Base-by-base conservation (phyloP, 208 protist genomes). In the Wallacemonas collosoma region DNA sequence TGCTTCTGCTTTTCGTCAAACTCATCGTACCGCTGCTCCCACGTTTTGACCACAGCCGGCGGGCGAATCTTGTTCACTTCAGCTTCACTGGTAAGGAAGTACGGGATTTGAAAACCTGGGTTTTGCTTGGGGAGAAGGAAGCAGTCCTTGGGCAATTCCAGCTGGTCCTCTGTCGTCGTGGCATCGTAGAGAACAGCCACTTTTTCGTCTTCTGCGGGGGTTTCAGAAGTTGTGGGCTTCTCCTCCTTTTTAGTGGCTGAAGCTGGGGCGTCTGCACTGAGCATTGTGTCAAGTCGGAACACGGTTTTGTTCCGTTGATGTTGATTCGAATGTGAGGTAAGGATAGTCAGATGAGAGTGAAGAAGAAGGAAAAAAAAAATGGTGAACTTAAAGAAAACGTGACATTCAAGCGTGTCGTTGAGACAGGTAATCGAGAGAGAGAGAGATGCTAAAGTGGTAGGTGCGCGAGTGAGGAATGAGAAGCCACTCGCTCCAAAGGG, bases 81-180 rank as follows among this genome's bases (percentile, higher is more conserved):
- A 67, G 75, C 75, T 48, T 82, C 78, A 11, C 75, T 85, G 50
- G 80, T 79, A 47, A 95, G 69, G 71, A 85, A 95, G 75, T 88
- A 92, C 8, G 90, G 90, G 48, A 93, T 88, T 68, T 92, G 86
- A 53, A 95, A 93, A 15, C 79, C 88, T 11, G 70, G 73, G 79
- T 95, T 95, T 69, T 92, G 88, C 58, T 79, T 83, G 4, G 76
- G 76, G n/a, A 90, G 72, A 4, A 95, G 62, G 61, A 95, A 95
- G 72, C 77, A 85, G 41, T 93, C 85, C 17, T 73, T 58, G 2
- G 88, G 88, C 35, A 90, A 71, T 35, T 80, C 3, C 14, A 81
- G 60, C 41, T 79, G 65, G 17, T 51, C 38, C 76, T 80, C 72
- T 35, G 65, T 48, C 0, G 55, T 72, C 14, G 38, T 71, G 35